Conservation (phyloP, 805 yeast genomes). For the Maudiozyma barnettii region DNA sequence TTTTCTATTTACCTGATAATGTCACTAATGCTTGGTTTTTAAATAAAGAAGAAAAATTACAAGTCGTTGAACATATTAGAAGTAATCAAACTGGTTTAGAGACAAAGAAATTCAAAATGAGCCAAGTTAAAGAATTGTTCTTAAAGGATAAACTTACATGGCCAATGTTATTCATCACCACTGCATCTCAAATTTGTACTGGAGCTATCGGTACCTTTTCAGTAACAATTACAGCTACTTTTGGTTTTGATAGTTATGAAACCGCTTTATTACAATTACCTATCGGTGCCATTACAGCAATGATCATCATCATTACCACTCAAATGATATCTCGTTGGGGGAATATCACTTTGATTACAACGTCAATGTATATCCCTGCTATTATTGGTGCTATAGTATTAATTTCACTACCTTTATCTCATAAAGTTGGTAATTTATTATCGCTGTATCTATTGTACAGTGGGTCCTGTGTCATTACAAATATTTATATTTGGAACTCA, state of each 20-base stretch:
- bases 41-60: slow-evolving; percentile 33
- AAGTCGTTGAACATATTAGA: slow-evolving; percentile 40
- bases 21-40: slow-evolving; percentile 35
- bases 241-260: slow-evolving; percentile 38
- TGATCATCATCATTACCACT: slow-evolving; percentile 33
- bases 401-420: slow-evolving; percentile 28
- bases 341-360: slow-evolving; percentile 30
- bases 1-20: slow-evolving; percentile 42
- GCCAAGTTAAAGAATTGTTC: slow-evolving; percentile 40
- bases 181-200: slow-evolving; percentile 39
- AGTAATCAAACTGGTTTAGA: slow-evolving; percentile 44
- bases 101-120: slow-evolving; percentile 35
- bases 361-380: slow-evolving; percentile 37
- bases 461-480: slow-evolving; percentile 48
- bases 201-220: slow-evolving; percentile 47
- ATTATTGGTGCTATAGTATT: slow-evolving; percentile 42
- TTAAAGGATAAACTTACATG: slow-evolving; percentile 40
- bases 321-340: slow-evolving; percentile 32
- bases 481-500: slow-evolving; percentile 52
- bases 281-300: slow-evolving; percentile 41
- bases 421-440: slow-evolving; percentile 38
- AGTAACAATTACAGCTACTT: slow-evolving; percentile 41
- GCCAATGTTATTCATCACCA: slow-evolving; percentile 40
- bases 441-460: slow-evolving; percentile 44
- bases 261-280: slow-evolving; percentile 49